Base-by-base conservation (phyloP, 106 monocot genomes). In the Acorus gramineus region DNA sequence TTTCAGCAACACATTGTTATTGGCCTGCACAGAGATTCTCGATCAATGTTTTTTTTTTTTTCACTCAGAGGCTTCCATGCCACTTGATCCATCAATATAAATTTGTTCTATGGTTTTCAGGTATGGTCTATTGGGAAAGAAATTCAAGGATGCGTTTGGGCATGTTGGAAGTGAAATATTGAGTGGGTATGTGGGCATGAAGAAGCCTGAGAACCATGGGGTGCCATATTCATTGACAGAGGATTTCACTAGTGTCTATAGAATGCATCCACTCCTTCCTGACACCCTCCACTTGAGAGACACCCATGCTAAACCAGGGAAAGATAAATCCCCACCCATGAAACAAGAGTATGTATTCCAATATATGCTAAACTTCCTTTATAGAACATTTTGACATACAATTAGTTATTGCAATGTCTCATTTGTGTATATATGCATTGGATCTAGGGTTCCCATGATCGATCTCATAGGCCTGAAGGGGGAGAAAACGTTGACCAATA, bases 121-220 rank as follows among this genome's bases (percentile, higher is more conserved):
- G 81, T 86, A 86, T 58, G 86, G 86, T 3, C 52, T 86, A 11
- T 49, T 86, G 48, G 86, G 86, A 28, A 86, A 86, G 61, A 68
- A 2, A 8, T 73, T 86, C 13, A 86, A 86, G 71, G 63, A 69
- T 42, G 71, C 50, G 2, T 86, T 86, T 53, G 86, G 86, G 11
- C 76, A 82, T 45, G 64, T 86, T 45, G 86, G 86, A 28, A 82
- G 86, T 5, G 50, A 76, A 3, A 6, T 46, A 8, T 61, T 86
- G 11, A 65, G 76, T 14, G 86, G 86, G 14, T 82, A 82, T 47
- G 79, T 82, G 4, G 86, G 86, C 12, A 43, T 86, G n/a, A 73
- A 81, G 56, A 69, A 82, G 14, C 71, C 86, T 2, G 73, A 74
- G 49, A 82, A 86, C 70, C 79, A 82, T 54, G 82, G 79, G 6